Base-by-base conservation (phyloP, 2,329 filamentous ascomycete genomes). In the Beauveria australis region DNA sequence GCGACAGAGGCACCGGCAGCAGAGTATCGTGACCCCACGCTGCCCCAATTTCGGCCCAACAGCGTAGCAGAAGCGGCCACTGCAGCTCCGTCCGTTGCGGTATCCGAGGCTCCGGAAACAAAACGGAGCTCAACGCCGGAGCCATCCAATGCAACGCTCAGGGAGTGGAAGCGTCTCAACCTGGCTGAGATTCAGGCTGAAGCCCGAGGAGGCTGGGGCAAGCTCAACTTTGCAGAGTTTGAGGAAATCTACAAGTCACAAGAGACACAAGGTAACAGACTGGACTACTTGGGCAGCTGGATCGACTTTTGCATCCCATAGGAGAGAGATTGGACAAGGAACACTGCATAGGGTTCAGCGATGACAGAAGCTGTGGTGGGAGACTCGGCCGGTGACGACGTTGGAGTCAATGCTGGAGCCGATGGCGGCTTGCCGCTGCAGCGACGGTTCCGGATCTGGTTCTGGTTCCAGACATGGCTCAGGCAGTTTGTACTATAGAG, bases 231-330 rank as follows among this genome's bases (percentile, higher is more conserved):
- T 65, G 80, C 82, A 1, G 94, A 97, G 73, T 95, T 97, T 73
- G 86, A 90, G 67, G 77, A 78, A 44, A 86, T 88, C 54, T 91
- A 94, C 76, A 84, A 85, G 66, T 79, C 79, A n/a, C 81, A 86
- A 64, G 83, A 87, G 65, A 83, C 84, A 26, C 75, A 78, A 30
- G 81, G 80, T 16, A 84, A 85, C 69, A 76, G 87, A 58, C 79
- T 92, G 63, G 89, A 90, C 66, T 93, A 96, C 73, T 79, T 97
- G 52, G 90, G 90, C 62, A 90, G 85, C 67, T 97, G 93, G 93
- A 90, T 97, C 73, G 92, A 97, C 71, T 86, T 87, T 71, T 88
- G 85, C 71, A 87, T 88, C 65, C 85, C 84, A 16, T 85, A 78
- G 72, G 53, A 51, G 46, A 19, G 22, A 28, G n/a, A 40, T 6